phyloP scores from a whole-genome alignment of 805 yeast species.

The Ogataea salicorniae region DNA sequence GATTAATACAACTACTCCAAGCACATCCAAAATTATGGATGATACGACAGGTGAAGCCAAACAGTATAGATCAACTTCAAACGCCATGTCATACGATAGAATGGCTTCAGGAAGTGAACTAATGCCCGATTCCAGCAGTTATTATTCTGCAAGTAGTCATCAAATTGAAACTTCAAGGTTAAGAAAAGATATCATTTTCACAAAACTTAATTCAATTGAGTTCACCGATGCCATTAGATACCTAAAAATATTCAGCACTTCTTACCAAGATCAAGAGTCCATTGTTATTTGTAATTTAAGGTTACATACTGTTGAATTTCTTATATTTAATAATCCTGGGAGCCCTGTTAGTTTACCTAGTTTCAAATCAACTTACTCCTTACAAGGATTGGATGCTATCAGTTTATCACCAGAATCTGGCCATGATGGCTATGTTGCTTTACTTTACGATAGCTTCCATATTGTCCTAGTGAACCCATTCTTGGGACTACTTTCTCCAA shows the following conservation, averaged over 20 bases:
- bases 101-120: slow-evolving; percentile 38
- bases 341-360: slow-evolving; percentile 25
- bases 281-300: slow-evolving; percentile 47
- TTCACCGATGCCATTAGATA: slow-evolving; percentile 26
- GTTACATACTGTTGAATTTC: slow-evolving; percentile 40
- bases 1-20: slow-evolving; percentile 32
- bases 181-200: slow-evolving; percentile 66
- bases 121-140: slow-evolving; percentile 23
- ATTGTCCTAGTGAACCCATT: slow-evolving; percentile 52
- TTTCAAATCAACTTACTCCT: slow-evolving; percentile 16
- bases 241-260: slow-evolving; percentile 35
- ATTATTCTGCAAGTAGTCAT: slow-evolving; percentile 15
- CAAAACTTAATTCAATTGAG: slow-evolving; percentile 47
- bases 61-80: slow-evolving; percentile 34
- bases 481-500: slow-evolving; percentile 40
- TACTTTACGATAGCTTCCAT: slow-evolving; percentile 33
- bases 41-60: slow-evolving; percentile 22
- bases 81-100: slow-evolving; percentile 38
- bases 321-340: slow-evolving; percentile 39
- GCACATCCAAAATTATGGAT: slow-evolving; percentile 38
- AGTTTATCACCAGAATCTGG: slow-evolving; percentile 29
- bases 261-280: slow-evolving; percentile 54
- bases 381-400: slow-evolving; percentile 34
- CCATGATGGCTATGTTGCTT: slow-evolving; percentile 41
- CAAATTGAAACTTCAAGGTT: slow-evolving; percentile 31